phyloP scores from a whole-genome alignment of 345 rosid species.

The Kernera saxatilis region DNA sequence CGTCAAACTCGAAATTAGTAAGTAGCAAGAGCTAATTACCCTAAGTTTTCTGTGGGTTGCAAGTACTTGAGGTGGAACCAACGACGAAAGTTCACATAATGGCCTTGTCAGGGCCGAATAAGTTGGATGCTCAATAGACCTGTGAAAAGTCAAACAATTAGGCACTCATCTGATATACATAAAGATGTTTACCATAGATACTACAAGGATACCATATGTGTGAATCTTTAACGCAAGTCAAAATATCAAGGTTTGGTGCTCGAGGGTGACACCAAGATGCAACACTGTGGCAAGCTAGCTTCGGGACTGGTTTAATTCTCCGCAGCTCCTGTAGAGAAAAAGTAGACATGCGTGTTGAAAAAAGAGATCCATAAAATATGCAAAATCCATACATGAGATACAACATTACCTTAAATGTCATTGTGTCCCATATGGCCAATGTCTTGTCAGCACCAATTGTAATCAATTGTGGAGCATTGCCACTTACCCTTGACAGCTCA shows the following conservation, averaged over 20 bases:
- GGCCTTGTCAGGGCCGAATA: constrained; percentile 98
- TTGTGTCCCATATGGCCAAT: constrained; percentile 97
- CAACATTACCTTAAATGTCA: constrained; percentile 79
- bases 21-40: constrained; percentile 40
- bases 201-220: constrained; percentile 69
- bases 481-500: constrained; percentile 96
- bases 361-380: neutral
- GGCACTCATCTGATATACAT: constrained; percentile 7
- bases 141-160: constrained; percentile 34
- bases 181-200: constrained; percentile 12
- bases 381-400: constrained; percentile 4
- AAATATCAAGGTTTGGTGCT: constrained; percentile 96
- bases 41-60: constrained; percentile 91
- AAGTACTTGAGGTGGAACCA: constrained; percentile 84
- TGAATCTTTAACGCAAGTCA: constrained; percentile 96
- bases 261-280: constrained; percentile 99
- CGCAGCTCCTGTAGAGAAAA: constrained; percentile 69
- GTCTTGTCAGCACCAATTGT: constrained; percentile 98
- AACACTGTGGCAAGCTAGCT: constrained; percentile 92
- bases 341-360: constrained; percentile 1
- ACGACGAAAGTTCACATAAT: constrained; percentile 91
- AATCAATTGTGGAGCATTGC: constrained; percentile 90
- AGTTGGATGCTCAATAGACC: constrained; percentile 99
- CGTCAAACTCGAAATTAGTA: neutral
- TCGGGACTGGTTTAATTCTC: constrained; percentile 94